Evolutionary conservation across 345 rosid genomes (phyloP).

Genomic region (Populus davidiana): DNA sequence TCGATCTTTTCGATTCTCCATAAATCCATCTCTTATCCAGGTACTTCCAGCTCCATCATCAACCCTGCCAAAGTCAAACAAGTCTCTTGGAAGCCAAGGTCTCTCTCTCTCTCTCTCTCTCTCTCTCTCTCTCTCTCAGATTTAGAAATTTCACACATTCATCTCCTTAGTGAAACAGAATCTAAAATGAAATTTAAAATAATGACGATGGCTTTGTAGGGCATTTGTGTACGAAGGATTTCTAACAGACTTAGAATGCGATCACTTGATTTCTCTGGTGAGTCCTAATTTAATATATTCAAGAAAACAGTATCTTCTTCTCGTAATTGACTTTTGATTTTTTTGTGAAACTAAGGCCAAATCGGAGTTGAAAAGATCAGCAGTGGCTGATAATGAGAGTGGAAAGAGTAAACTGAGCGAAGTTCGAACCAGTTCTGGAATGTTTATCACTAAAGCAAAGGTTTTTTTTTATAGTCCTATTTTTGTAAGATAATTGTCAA

Average conservation of each 20-base stretch:
- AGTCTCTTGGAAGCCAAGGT: conserved; percentile 86
- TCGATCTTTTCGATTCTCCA: conserved; percentile 39
- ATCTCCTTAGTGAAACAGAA: no score
- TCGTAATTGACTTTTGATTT: conserved; percentile 1
- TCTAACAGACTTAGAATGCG: conserved; percentile 89
- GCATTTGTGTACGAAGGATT: conserved; percentile 93
- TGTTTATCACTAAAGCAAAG: conserved; percentile 85
- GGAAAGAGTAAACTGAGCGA: conserved; percentile 84
- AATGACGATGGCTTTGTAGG: conserved; percentile 32
- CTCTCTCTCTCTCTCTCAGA: neutral
- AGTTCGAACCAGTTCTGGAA: conserved; percentile 94
- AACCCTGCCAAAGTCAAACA: conserved; percentile 86
- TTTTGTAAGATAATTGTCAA: neutral
- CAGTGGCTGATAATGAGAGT: conserved; percentile 82
- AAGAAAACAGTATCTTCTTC: no score
- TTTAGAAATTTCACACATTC: no score
- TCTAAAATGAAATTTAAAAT: neutral
- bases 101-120: neutral
- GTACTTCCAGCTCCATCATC: conserved; percentile 59
- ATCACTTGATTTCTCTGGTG: conserved; percentile 86
- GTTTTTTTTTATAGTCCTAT: conserved; percentile 24
- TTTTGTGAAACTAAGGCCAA: conserved; percentile 50
- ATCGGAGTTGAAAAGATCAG: conserved; percentile 79
- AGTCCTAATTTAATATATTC: conserved; percentile 16
- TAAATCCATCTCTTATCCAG: conserved; percentile 39